phyloP scores from a whole-genome alignment of 1,139 yeast species.

The Candida pseudocylindracea region DNA sequence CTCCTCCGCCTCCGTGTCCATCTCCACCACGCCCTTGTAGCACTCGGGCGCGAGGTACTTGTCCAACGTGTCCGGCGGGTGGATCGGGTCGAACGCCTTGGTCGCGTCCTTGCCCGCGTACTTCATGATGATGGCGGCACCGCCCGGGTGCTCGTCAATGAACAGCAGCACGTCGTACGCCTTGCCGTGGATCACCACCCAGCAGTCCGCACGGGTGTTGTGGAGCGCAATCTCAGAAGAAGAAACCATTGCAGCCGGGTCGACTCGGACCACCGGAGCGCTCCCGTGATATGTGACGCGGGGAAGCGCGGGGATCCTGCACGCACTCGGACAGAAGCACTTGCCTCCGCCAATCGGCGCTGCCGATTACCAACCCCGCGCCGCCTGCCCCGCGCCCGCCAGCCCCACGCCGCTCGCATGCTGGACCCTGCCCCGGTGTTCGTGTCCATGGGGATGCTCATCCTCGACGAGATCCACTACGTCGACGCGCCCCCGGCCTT shows the following conservation, averaged over 20 bases:
- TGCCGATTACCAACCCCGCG: too few relatives aligned
- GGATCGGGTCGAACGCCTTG: slow-evolving; percentile 49
- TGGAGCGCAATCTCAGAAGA: slow-evolving; percentile 16
- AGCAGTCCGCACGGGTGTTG: slow-evolving; percentile 20
- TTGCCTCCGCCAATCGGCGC: too few relatives aligned
- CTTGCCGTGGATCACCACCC: slow-evolving; percentile 30
- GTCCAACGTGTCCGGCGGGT: slow-evolving; percentile 56
- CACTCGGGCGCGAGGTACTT: slow-evolving; percentile 11
- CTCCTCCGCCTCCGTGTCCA: slow-evolving; percentile 19
- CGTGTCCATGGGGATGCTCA: too few relatives aligned
- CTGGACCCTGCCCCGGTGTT: too few relatives aligned
- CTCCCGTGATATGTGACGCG: too few relatives aligned
- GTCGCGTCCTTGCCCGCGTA: slow-evolving; percentile 41
- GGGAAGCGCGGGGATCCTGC: too few relatives aligned
- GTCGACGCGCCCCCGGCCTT: too few relatives aligned
- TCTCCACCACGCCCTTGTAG: slow-evolving; percentile 4
- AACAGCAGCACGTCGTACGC: slow-evolving; percentile 29
- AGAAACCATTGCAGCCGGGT: slow-evolving; percentile 4
- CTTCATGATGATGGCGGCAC: slow-evolving; percentile 24
- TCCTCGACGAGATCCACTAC: too few relatives aligned
- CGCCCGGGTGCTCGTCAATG: slow-evolving; percentile 30
- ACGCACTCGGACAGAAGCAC: too few relatives aligned
- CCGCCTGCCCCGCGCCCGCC: too few relatives aligned
- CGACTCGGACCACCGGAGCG: too few relatives aligned
- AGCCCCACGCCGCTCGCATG: too few relatives aligned